Conservation (phyloP, 257 asterid species). For the Solanum boliviense region DNA sequence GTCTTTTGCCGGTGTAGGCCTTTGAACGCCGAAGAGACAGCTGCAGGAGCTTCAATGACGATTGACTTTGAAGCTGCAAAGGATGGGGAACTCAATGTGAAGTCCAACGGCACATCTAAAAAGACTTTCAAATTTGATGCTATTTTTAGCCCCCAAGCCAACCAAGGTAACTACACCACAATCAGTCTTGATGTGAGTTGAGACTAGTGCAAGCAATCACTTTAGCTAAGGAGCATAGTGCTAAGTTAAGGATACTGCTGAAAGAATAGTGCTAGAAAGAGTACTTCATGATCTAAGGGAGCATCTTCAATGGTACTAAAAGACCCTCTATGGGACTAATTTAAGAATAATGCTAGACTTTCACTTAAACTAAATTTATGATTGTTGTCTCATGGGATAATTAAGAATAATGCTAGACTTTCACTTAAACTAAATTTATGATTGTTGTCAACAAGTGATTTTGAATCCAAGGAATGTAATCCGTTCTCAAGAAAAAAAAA, state of each 20-base stretch:
- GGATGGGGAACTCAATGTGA: slow-evolving; percentile 73
- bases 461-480: neutral
- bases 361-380: neutral
- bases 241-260: neutral
- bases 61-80: slow-evolving; percentile 76
- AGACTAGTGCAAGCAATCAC: neutral
- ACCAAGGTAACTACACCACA: slow-evolving; percentile 49
- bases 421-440: neutral
- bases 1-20: slow-evolving; percentile 99
- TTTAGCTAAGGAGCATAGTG: neutral
- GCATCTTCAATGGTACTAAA: neutral
- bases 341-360: neutral
- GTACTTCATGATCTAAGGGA: neutral
- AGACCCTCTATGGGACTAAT: neutral
- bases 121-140: slow-evolving; percentile 76
- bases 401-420: neutral
- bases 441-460: neutral
- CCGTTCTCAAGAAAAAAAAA: neutral
- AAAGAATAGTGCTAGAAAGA: neutral
- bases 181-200: neutral
- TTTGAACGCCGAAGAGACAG: slow-evolving; percentile 57
- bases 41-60: slow-evolving; percentile 51
- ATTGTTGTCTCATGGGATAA: no score
- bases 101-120: slow-evolving; percentile 54
- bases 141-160: slow-evolving; percentile 68